Percentiles rank a stretch among this genome's conserved stretches.
Evolutionary conservation across 148 eudicot species (phyloP).

Genomic region (Gaultheria prostrata): DNA sequence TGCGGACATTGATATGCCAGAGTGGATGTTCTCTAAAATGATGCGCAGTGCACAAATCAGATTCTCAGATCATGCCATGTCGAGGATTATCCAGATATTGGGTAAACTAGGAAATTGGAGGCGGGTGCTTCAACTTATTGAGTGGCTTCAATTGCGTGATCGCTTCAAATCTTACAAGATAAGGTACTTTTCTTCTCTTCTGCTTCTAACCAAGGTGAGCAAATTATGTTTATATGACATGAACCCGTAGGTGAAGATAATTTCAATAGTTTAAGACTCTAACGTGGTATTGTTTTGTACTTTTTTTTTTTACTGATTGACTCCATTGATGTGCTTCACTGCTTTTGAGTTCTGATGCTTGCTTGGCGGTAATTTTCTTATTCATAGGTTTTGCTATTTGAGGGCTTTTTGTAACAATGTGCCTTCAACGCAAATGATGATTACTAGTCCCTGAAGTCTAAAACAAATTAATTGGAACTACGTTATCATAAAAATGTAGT

Average conservation of each 20-base stretch:
- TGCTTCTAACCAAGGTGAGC: background rate
- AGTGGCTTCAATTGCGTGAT: constrained; percentile 87
- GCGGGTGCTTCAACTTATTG: constrained; percentile 84
- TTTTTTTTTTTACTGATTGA: background rate
- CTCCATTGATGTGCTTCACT: background rate
- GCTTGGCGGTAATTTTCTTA: background rate
- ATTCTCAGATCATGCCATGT: constrained; percentile 79
- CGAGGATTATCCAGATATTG: constrained; percentile 84
- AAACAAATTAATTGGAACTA: background rate
- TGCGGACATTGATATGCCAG: constrained; percentile 74
- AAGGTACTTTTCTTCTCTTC: constrained; percentile 38
- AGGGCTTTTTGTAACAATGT: background rate
- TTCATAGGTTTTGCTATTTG: background rate
- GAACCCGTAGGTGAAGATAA: background rate
- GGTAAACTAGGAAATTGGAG: constrained; percentile 88
- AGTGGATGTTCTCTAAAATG: constrained; percentile 90
- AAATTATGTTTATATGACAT: background rate
- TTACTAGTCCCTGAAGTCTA: background rate
- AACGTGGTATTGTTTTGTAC: background rate
- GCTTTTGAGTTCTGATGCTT: background rate
- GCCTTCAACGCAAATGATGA: background rate
- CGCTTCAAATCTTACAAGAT: constrained; percentile 72
- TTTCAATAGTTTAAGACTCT: background rate
- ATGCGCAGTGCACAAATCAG: constrained; percentile 80
- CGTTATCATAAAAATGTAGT: background rate